phyloP scores from a whole-genome alignment of 192 early-diverging fungal genomes.

The Coemansia aciculifera region DNA sequence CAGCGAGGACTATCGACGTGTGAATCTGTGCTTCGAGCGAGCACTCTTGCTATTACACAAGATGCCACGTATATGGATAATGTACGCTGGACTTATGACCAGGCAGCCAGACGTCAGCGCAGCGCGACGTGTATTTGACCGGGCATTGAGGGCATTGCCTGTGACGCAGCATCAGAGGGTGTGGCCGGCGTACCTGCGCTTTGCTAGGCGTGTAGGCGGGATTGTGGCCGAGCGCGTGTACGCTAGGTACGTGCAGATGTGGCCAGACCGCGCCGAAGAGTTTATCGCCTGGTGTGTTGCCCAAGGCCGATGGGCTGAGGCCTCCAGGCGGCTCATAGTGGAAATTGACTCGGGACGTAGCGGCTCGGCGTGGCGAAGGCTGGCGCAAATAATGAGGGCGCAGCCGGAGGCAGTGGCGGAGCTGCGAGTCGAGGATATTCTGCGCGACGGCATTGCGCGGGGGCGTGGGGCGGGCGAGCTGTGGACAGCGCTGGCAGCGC shows the following conservation, averaged over 20 bases:
- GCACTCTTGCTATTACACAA: conserved; percentile 90
- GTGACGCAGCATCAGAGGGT: conserved; percentile 90
- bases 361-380: conserved; percentile 75
- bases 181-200: conserved; percentile 84
- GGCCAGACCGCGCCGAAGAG: conserved; percentile 75
- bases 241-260: conserved; percentile 80
- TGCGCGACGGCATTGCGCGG: conserved; percentile 84
- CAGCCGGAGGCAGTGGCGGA: conserved; percentile 56
- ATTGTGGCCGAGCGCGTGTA: conserved; percentile 80
- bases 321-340: conserved; percentile 67
- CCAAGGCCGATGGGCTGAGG: conserved; percentile 71
- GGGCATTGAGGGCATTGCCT: conserved; percentile 83
- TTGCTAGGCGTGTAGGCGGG: conserved; percentile 76
- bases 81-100: conserved; percentile 69
- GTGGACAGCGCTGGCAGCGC: conserved; percentile 83
- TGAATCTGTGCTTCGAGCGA: conserved; percentile 82
- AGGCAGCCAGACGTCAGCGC: conserved; percentile 67
- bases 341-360: conserved; percentile 61
- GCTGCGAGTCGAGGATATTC: conserved; percentile 71
- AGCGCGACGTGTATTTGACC: conserved; percentile 86
- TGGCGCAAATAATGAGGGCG: conserved; percentile 77
- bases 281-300: conserved; percentile 72
- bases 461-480: conserved; percentile 89
- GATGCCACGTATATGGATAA: conserved; percentile 93
- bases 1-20: conserved; percentile 62